Conservation (phyloP, 2,329 filamentous ascomycete genomes). For the Colletotrichum spinosum region DNA sequence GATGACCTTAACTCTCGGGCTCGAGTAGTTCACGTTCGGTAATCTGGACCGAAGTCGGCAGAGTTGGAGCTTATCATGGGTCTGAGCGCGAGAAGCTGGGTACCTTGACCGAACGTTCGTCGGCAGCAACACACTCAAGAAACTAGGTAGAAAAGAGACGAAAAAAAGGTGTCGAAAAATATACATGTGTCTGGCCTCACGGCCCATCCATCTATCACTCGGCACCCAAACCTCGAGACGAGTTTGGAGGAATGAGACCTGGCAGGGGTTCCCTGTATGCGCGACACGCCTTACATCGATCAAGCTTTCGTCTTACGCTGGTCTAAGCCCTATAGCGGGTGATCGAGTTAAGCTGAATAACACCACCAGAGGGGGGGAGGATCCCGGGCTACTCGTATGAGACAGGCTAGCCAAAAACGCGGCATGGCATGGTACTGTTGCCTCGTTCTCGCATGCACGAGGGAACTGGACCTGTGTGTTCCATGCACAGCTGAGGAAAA, state of each 20-base stretch:
- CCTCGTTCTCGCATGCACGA: neutral
- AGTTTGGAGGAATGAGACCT: neutral
- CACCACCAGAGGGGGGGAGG: neutral
- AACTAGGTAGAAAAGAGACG: too few relatives aligned
- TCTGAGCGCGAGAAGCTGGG: too few relatives aligned
- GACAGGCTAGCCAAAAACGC: neutral
- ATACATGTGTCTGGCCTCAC: too few relatives aligned
- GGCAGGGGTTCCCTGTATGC: slow-evolving; percentile 10
- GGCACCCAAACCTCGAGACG: neutral
- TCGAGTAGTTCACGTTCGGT: too few relatives aligned
- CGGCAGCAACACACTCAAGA: too few relatives aligned
- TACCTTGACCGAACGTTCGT: too few relatives aligned
- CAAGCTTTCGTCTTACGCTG: slow-evolving; percentile 20
- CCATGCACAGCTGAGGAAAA: slow-evolving; percentile 19
- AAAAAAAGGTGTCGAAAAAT: too few relatives aligned
- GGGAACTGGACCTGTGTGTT: neutral
- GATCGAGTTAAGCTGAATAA: neutral
- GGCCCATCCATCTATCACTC: too few relatives aligned
- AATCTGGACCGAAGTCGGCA: too few relatives aligned
- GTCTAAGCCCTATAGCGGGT: slow-evolving; percentile 16
- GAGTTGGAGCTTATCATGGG: too few relatives aligned
- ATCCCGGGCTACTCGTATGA: neutral
- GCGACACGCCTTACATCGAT: slow-evolving; percentile 11
- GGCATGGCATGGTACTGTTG: neutral
- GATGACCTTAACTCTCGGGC: too few relatives aligned